phyloP scores from a whole-genome alignment of 805 yeast genomes.

The Metschnikowia amazonensis region DNA sequence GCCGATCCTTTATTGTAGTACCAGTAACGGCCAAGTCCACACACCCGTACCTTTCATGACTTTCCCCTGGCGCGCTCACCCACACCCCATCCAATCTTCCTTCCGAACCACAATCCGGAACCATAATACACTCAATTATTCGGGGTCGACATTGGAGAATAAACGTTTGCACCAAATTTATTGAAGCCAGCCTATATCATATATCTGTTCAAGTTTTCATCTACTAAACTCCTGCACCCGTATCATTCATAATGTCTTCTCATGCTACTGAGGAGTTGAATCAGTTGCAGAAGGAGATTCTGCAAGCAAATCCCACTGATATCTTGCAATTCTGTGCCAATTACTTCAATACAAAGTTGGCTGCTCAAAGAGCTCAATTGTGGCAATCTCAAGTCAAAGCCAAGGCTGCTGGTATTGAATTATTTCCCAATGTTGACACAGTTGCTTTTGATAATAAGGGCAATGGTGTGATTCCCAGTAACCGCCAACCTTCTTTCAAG shows the following conservation, averaged over 20 bases:
- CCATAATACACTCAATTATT: not conserved
- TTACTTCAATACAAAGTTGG: conserved; percentile 61
- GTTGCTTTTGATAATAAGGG: conserved; percentile 31
- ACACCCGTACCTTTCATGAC: conserved; percentile 8
- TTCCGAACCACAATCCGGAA: not conserved
- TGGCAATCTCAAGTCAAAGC: conserved; percentile 52
- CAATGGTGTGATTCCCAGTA: conserved; percentile 21
- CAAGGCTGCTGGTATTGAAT: conserved; percentile 46
- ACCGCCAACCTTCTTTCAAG: conserved; percentile 49
- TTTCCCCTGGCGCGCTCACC: conserved; percentile 9
- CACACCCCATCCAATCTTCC: conserved; percentile 2
- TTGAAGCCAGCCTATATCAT: not conserved
- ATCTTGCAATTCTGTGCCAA: conserved; percentile 72
- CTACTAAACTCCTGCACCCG: not conserved
- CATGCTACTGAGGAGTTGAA: conserved; percentile 49
- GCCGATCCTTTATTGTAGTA: not conserved
- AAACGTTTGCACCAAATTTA: not conserved
- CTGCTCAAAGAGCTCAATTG: conserved; percentile 51
- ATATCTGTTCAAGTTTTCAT: not conserved
- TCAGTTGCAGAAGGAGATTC: conserved; percentile 55
- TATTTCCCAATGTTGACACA: conserved; percentile 39
- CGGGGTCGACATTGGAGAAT: not conserved
- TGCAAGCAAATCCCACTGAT: conserved; percentile 56
- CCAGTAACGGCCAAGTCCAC: conserved; percentile 1
- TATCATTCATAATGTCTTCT: conserved; percentile 10